Conservation (phyloP, 2,329 filamentous ascomycete species). For the Cryphonectria carpinicola region DNA sequence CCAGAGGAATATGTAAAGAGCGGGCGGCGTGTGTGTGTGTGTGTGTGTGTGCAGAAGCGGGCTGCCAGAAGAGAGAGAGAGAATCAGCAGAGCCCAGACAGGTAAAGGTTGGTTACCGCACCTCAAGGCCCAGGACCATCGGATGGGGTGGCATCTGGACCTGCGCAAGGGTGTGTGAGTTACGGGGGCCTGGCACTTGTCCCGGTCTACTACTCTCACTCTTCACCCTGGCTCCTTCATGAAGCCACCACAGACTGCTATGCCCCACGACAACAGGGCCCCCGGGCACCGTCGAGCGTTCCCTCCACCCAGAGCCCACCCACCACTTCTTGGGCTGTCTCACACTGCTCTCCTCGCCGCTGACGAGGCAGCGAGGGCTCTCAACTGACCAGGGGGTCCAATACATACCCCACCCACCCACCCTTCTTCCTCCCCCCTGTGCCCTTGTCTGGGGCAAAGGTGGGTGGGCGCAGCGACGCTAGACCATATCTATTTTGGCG, state of each 20-base stretch:
- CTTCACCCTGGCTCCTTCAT: constrained; percentile 15
- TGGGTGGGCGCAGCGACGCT: constrained; percentile 42
- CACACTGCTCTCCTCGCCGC: constrained; percentile 46
- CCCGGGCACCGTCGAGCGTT: constrained; percentile 29
- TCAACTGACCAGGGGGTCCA: constrained; percentile 37
- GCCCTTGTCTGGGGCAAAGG: constrained; percentile 46
- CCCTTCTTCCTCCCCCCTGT: background rate
- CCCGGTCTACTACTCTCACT: constrained; percentile 9
- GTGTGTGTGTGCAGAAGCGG: constrained; percentile 36
- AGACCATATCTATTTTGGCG: constrained; percentile 44
- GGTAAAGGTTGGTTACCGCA: constrained; percentile 31
- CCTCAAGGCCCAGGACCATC: constrained; percentile 16
- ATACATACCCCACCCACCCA: background rate
- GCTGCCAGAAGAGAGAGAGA: constrained; percentile 38
- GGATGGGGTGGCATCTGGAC: constrained; percentile 32
- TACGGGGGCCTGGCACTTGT: constrained; percentile 26
- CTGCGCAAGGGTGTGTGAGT: constrained; percentile 26
- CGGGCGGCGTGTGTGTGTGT: constrained; percentile 8
- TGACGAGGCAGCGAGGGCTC: constrained; percentile 47
- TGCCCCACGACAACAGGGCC: constrained; percentile 31
- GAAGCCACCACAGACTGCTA: constrained; percentile 25
- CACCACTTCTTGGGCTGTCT: constrained; percentile 51
- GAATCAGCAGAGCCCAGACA: constrained; percentile 45
- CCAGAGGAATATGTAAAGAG: constrained; percentile 49
- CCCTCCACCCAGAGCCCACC: constrained; percentile 32